Evolutionary conservation across 305 asterid species (phyloP).

Genomic region (Fraxinus greggii): DNA sequence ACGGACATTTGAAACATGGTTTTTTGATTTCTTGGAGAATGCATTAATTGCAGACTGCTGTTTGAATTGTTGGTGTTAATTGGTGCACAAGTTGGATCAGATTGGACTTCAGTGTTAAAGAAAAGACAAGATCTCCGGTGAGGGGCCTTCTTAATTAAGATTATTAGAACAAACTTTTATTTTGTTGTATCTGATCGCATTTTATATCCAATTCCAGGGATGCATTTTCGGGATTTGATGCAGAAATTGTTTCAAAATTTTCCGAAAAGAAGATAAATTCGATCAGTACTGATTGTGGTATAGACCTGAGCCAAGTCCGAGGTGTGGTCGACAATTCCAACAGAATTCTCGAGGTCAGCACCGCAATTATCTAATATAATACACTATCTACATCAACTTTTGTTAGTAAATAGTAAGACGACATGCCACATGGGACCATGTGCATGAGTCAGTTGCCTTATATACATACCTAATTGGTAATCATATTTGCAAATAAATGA

Average conservation of each 20-base stretch:
- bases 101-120: slow-evolving; percentile 70
- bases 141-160: not conserved
- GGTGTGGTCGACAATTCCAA: slow-evolving; percentile 77
- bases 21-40: not conserved
- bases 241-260: slow-evolving; percentile 51
- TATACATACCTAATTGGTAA: not conserved
- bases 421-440: not conserved
- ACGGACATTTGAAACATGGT: not conserved
- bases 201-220: slow-evolving; percentile 35
- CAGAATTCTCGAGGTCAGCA: slow-evolving; percentile 56
- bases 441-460: not conserved
- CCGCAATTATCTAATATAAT: not conserved
- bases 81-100: slow-evolving; percentile 87
- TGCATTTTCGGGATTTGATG: slow-evolving; percentile 65
- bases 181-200: not conserved
- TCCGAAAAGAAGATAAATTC: slow-evolving; percentile 58
- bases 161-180: not conserved
- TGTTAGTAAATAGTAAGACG: not conserved
- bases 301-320: slow-evolving; percentile 56
- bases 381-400: not conserved
- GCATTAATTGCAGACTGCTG: slow-evolving; percentile 41
- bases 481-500: not conserved
- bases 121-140: slow-evolving; percentile 55
- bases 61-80: slow-evolving; percentile 69
- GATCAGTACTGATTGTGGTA: slow-evolving; percentile 45